Base-by-base conservation (phyloP, 73 alveolate genomes). In the Symbiodinium pilosum region DNA sequence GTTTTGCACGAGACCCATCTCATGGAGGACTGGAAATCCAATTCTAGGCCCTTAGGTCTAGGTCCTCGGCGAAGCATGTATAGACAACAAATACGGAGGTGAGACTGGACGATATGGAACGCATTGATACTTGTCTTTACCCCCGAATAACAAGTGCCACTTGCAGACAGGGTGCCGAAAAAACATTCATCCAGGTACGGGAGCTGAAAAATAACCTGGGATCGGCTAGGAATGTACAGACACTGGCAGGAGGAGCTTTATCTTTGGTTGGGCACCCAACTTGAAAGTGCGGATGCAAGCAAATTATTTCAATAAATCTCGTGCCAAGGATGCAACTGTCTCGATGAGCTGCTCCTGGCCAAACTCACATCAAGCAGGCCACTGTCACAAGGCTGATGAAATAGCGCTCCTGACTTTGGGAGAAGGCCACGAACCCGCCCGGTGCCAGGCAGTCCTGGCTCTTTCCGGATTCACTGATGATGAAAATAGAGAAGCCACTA, bases 381-480 rank as follows among this genome's bases (percentile, higher is more conserved):
- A 6, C n/a, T 54, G 73, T 54, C 73, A 8, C 20, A 9, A 64
- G 32, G 38, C 81, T 38, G 12, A 9, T 24, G 32, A 14, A n/a
- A 4, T 16, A 64, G 30, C 81, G 1, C 39, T 64, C 81, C 39
- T 91, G 89, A 34, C 88, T 91, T 43, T 91, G 97, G 16, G 97
- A 42, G 52, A 91, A 91, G 97, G 51, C 75, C 89, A 91, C 44
- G 54, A 91, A 91, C 36, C 83, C 81, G n/a, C 38, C 41, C 81
- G 44, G 75, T 26, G 97, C 97, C 83, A 91, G 54, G 88, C 97
- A 91, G 83, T 91, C 97, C 81, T 64, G 81, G n/a, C n/a, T n/a
- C 34, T 18, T 4, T 64, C 81, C 12, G 36, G 32, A 0, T 28
- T 64, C 0, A 28, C 14, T 64, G 39, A 28, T 4, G 81, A 26